These are phyloP conservation scores for Hymenoscyphus scutula DNA, from an alignment of 2,329 filamentous ascomycete genomes.

Conservation along the genomic window DNA sequence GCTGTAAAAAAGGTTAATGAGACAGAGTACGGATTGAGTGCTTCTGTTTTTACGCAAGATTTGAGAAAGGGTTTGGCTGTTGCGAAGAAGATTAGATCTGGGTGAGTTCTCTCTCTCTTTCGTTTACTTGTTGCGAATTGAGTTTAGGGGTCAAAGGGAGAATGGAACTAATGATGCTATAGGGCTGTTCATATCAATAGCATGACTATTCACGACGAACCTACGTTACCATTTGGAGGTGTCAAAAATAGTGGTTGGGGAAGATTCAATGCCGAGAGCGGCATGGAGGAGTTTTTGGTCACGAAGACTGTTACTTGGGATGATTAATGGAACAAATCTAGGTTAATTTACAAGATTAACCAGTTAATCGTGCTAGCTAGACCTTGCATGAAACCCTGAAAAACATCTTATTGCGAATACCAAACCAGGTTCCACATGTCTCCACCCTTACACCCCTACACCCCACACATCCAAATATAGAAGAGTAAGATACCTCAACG, in stretches of 20 bases:
- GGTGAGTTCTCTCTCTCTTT: constrained; percentile 45
- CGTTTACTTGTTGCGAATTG: background rate
- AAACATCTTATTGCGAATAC: no score
- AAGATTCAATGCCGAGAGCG: constrained; percentile 48
- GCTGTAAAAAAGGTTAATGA: constrained; percentile 41
- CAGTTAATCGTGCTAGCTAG: background rate
- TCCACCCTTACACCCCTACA: no score
- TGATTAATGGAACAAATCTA: background rate
- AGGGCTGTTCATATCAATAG: constrained; percentile 67
- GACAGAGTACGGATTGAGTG: constrained; percentile 41
- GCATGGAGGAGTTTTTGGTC: constrained; percentile 58
- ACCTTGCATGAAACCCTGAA: no score
- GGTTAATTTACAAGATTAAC: no score
- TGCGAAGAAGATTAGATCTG: constrained; percentile 16
- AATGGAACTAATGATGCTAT: background rate
- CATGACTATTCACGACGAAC: constrained; percentile 64
- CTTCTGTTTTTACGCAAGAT: constrained; percentile 39
- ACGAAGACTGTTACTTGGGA: constrained; percentile 60
- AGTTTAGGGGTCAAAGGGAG: background rate
- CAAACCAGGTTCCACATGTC: background rate
- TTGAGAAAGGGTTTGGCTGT: constrained; percentile 18
- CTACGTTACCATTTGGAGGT: constrained; percentile 59
- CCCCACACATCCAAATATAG: no score
- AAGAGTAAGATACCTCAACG: no score
- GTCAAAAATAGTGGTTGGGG: constrained; percentile 62